Evolutionary conservation across 306 rosid species (phyloP).

Genomic region (Quercus rubra): DNA sequence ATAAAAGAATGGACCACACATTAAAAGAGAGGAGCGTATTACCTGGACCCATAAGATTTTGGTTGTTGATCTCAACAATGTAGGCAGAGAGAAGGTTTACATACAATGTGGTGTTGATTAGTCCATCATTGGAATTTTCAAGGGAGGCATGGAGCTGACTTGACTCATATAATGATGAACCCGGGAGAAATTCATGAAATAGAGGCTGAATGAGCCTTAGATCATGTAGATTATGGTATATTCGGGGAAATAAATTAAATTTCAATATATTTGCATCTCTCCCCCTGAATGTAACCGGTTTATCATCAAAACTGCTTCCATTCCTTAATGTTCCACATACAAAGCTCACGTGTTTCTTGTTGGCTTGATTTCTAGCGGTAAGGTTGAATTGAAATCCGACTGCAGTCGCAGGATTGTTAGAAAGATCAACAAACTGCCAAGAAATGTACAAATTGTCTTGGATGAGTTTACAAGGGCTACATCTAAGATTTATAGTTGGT

Average conservation of each 20-base stretch:
- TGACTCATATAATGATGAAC: conserved; percentile 63
- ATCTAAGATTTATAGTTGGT: conserved; percentile 60
- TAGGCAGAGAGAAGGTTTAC: conserved; percentile 82
- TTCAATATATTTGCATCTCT: conserved; percentile 60
- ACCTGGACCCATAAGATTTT: conserved; percentile 88
- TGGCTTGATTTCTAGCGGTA: conserved; percentile 45
- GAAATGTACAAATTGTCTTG: conserved; percentile 75
- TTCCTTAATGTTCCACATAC: conserved; percentile 75
- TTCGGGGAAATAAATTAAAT: conserved; percentile 76
- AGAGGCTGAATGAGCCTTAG: conserved; percentile 88
- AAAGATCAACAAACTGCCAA: conserved; percentile 85
- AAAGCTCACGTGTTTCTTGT: conserved; percentile 57
- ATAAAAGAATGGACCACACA: neutral
- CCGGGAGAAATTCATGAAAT: conserved; percentile 89
- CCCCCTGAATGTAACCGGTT: conserved; percentile 91
- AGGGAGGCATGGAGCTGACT: conserved; percentile 72
- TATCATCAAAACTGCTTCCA: conserved; percentile 60
- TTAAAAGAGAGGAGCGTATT: conserved; percentile 18
- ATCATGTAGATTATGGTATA: conserved; percentile 61
- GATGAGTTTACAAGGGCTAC: conserved; percentile 55
- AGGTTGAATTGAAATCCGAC: conserved; percentile 91
- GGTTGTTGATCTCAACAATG: conserved; percentile 71
- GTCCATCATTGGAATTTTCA: conserved; percentile 69
- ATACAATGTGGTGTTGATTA: conserved; percentile 69
- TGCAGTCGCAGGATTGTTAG: conserved; percentile 78